A percentile compares a stretch with the other conserved stretches of the same genome.
phyloP scores from a whole-genome alignment of 2,329 filamentous ascomycete genomes.

The Paraconiothyrium sp. region DNA sequence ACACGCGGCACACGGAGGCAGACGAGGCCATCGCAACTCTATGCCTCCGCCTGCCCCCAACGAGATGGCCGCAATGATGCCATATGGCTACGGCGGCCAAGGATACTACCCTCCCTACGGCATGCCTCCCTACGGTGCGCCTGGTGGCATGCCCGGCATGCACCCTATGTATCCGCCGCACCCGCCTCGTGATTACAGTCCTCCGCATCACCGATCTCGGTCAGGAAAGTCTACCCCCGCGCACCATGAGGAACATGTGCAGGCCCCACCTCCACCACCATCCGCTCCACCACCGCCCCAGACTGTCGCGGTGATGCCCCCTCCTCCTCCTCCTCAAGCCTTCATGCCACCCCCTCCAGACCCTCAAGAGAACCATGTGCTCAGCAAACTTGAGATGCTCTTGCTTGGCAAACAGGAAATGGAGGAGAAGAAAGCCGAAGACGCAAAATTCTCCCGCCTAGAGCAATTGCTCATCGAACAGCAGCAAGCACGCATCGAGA shows the following conservation, averaged over 20 bases:
- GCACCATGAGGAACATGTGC: conserved; percentile 30
- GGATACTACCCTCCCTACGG: conserved; percentile 44
- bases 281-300: conserved; percentile 30
- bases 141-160: conserved; percentile 37
- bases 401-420: conserved; percentile 29
- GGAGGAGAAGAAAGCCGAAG: conserved; percentile 44
- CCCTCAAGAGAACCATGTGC: conserved; percentile 43
- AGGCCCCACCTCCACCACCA: conserved; percentile 35
- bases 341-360: conserved; percentile 25
- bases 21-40: conserved; percentile 45
- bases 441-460: conserved; percentile 48
- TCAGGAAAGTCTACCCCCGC: conserved; percentile 42
- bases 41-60: conserved; percentile 41
- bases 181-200: conserved; percentile 25
- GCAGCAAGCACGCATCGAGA: conserved; percentile 47
- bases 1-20: conserved; percentile 23
- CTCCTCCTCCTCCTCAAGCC: conserved; percentile 25
- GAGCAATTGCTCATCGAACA: conserved; percentile 48
- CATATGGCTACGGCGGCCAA: conserved; percentile 33
- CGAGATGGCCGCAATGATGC: conserved; percentile 50
- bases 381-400: conserved; percentile 41
- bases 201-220: conserved; percentile 41
- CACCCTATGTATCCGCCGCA: conserved; percentile 40
- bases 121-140: conserved; percentile 38
- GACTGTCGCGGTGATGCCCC: conserved; percentile 26